Evolutionary conservation across 2,329 filamentous ascomycete species (phyloP), one percentile per base, ranked within the genome.

Genomic region (Coniella vitis): DNA sequence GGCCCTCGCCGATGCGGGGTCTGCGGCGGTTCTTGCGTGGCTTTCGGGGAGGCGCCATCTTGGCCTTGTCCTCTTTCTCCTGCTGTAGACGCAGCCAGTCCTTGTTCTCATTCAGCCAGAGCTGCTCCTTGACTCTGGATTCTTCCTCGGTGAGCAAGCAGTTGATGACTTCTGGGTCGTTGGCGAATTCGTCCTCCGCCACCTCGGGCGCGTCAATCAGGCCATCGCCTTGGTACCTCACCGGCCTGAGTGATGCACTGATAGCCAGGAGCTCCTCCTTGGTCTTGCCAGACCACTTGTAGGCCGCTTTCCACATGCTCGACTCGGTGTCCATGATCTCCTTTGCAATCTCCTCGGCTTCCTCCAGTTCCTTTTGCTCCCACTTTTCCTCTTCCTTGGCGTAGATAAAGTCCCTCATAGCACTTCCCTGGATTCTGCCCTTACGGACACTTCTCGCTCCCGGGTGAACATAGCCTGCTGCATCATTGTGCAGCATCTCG

Each of bases 51-150:
- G 74, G 75, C 51, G 78, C 78, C 54, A 79, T 70, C 65, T 90
- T 87, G 51, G 83, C 79, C 35, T 86, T 79, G 49, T 94, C 84
- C 7, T 86, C 75, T 65, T 93, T 95, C 52, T 87, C 82, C 61
- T 96, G 90, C 61, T 94, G 86, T 42, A 83, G 79, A 8, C 91
- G 86, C 35, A 98, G 74, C 79, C 90, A 98, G 57, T 94, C 89
- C 63, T 93, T 90, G 66, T 98, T 97, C 62, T 90, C 84, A 52
- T 91, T 90, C 38, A 95, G 83, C 93, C 93, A 98, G 45, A 97
- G 87, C 52, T 83, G 81, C 65, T 96, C 90, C 65, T 96, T 97
- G 61, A 90, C 80, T 31, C 78, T 78, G 2, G 84, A 79, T 67
- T 97, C 90, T 3, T 81, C 78, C 1, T 83, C 78, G 0, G 76